Evolutionary conservation across 2,329 filamentous ascomycete genomes (phyloP).

Genomic region (Cyphellophora attinorum): DNA sequence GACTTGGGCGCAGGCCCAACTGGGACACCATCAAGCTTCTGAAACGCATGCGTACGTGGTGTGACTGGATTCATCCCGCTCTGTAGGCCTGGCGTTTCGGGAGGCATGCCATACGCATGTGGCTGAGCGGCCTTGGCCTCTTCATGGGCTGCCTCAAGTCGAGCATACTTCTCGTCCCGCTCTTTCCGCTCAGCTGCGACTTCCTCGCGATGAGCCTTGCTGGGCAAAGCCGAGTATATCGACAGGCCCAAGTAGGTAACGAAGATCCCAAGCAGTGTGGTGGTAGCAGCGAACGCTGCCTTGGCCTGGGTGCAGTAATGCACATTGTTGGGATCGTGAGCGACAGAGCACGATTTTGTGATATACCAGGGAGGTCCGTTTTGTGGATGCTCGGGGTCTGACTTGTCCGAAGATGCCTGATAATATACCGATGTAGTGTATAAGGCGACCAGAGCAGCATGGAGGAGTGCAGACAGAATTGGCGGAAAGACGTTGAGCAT

Average conservation of each 20-base stretch:
- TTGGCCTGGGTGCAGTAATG: constrained; percentile 54
- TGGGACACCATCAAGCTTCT: constrained; percentile 27
- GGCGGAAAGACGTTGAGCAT: constrained; percentile 49
- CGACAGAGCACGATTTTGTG: constrained; percentile 49
- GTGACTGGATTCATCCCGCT: constrained; percentile 23
- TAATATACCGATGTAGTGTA: constrained; percentile 47
- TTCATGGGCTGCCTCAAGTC: constrained; percentile 23
- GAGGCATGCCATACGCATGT: constrained; percentile 26
- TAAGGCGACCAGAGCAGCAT: constrained; percentile 40
- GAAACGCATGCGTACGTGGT: constrained; percentile 33
- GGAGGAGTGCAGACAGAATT: constrained; percentile 43
- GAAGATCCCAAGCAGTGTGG: constrained; percentile 38
- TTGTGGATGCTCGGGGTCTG: constrained; percentile 44
- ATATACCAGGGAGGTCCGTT: constrained; percentile 55
- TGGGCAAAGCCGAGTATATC: constrained; percentile 21
- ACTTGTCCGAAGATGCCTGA: constrained; percentile 50
- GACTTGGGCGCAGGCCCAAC: too few relatives aligned
- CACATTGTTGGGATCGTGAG: constrained; percentile 34
- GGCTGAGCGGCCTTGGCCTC: constrained; percentile 19
- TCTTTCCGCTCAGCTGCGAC: constrained; percentile 21
- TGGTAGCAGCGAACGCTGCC: constrained; percentile 45
- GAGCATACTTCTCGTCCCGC: constrained; percentile 26
- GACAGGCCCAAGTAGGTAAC: constrained; percentile 13
- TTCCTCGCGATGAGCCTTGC: constrained; percentile 26
- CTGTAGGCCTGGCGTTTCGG: constrained; percentile 23